Evolutionary conservation across 2,329 filamentous ascomycete genomes (phyloP).

Genomic region (Aaosphaeria pasadenensis): DNA sequence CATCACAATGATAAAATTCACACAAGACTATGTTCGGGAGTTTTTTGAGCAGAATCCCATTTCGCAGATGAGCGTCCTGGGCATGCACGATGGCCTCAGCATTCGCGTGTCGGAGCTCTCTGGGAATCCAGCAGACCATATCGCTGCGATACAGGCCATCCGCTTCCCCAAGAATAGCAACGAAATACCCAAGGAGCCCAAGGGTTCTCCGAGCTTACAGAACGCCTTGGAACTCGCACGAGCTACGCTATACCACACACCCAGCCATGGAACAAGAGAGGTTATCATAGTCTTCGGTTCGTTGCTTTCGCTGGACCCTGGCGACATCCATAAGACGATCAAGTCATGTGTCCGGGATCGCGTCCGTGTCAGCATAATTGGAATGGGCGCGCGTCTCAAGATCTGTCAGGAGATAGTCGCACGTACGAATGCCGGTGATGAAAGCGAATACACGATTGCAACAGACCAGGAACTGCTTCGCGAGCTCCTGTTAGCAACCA

Average conservation of each 20-base stretch:
- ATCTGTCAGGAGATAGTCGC: conserved; percentile 87
- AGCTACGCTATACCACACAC: conserved; percentile 87
- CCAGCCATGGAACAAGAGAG: conserved; percentile 89
- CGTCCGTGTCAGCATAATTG: conserved; percentile 85
- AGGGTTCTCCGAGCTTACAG: conserved; percentile 62
- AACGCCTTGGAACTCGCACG: conserved; percentile 96
- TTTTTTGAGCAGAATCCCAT: conserved; percentile 99
- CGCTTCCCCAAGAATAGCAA: conserved; percentile 62
- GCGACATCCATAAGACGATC: conserved; percentile 92
- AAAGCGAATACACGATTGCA: conserved; percentile 74
- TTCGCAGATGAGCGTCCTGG: conserved; percentile 87
- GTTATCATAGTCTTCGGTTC: conserved; percentile 90
- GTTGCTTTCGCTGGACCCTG: conserved; percentile 84
- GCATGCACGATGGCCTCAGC: conserved; percentile 89
- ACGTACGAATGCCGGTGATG: conserved; percentile 81
- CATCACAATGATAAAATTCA: conserved; percentile 76
- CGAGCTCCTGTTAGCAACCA: conserved; percentile 83
- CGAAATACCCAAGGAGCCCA: conserved; percentile 61
- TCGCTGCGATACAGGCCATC: conserved; percentile 69
- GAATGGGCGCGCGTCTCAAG: conserved; percentile 84
- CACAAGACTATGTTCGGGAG: conserved; percentile 83
- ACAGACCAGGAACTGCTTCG: conserved; percentile 84
- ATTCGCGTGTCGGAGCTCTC: conserved; percentile 83
- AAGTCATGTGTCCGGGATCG: conserved; percentile 72
- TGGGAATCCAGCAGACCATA: conserved; percentile 86